Evolutionary conservation across 2,329 filamentous ascomycete genomes (phyloP).

Genomic region (Trichoderma guizhouense): DNA sequence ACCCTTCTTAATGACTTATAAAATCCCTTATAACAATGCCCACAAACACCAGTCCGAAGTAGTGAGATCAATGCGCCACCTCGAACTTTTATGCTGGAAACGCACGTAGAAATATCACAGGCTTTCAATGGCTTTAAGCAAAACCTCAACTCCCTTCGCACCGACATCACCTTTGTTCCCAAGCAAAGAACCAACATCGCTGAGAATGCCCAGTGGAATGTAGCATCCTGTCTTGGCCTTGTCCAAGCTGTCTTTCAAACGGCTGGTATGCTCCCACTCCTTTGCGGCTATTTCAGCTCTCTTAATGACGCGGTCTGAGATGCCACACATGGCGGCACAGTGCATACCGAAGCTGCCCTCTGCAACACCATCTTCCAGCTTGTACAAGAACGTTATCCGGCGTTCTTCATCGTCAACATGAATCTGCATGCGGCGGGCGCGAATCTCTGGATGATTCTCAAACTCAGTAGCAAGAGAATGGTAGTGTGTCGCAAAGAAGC

Average conservation of each 20-base stretch:
- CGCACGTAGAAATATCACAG: slow-evolving; percentile 39
- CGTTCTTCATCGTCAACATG: slow-evolving; percentile 81
- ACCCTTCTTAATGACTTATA: not conserved
- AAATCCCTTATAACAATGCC: slow-evolving; percentile 2
- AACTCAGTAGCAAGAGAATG: slow-evolving; percentile 93
- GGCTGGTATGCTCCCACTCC: slow-evolving; percentile 93
- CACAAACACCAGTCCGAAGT: not conserved
- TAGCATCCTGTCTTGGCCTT: slow-evolving; percentile 74
- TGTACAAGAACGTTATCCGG: slow-evolving; percentile 95
- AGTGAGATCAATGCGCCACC: not conserved
- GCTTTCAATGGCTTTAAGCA: slow-evolving; percentile 58
- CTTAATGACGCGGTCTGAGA: slow-evolving; percentile 76
- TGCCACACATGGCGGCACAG: slow-evolving; percentile 97
- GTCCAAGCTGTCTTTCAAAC: slow-evolving; percentile 84
- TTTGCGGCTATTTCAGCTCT: slow-evolving; percentile 82
- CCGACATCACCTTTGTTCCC: slow-evolving; percentile 53
- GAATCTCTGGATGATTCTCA: slow-evolving; percentile 80
- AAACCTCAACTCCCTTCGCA: slow-evolving; percentile 54
- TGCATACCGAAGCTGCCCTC: slow-evolving; percentile 99
- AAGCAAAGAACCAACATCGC: slow-evolving; percentile 78
- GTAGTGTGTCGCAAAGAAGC: slow-evolving; percentile 98
- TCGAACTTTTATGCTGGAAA: not conserved
- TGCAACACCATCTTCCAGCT: slow-evolving; percentile 86
- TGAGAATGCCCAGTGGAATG: slow-evolving; percentile 80
- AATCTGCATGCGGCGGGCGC: slow-evolving; percentile 87